Evolutionary conservation across 2,329 filamentous ascomycete genomes (phyloP), one percentile per base, ranked within the genome.

Genomic region (Phialemoniopsis sp.): DNA sequence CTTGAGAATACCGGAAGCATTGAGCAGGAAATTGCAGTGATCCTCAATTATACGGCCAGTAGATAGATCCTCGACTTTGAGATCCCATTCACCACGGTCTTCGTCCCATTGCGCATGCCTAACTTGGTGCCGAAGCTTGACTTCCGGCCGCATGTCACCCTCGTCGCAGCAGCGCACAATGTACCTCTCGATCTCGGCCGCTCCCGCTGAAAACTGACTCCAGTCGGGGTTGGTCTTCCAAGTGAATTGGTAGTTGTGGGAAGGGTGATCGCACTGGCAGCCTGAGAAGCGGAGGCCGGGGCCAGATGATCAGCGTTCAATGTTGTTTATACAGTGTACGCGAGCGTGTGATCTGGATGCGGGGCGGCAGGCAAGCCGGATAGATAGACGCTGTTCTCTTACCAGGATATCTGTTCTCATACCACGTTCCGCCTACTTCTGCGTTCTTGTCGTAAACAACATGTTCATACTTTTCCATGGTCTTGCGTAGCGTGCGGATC

Each of bases 381-480:
- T n/a, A n/a, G n/a, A n/a, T n/a, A n/a, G n/a, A n/a, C n/a, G n/a
- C n/a, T n/a, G n/a, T 10, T 63, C 66, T 47, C 30, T 48, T 62
- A n/a, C 61, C 63, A 7, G 62, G 61, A 40, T 66, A 66, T 36
- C 57, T 56, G 49, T 75, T 75, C 48, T 74, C 71, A 32, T 55
- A 70, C 72, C 71, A 76, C 3, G 72, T 74, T 5, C 72, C 72
- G 3, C 59, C 59, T 1, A 73, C 52, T 32, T 65, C 63, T 1
- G 53, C 34, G 42, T 72, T 72, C 51, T 73, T 73, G 46, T 76
- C 71, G 42, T 68, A 74, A 4, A 73, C 35, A 4, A 36, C 34
- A 9, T 44, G 41, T n/a, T n/a, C n/a, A 29, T 63, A 67, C 42
- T 71, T 66, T 13, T 52, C 48, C 36, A 72, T n/a, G n/a, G n/a